A percentile compares a stretch with the other conserved stretches of the same genome.
Conservation (phyloP, 2,329 filamentous ascomycete species). For the Fusarium devonianum region DNA sequence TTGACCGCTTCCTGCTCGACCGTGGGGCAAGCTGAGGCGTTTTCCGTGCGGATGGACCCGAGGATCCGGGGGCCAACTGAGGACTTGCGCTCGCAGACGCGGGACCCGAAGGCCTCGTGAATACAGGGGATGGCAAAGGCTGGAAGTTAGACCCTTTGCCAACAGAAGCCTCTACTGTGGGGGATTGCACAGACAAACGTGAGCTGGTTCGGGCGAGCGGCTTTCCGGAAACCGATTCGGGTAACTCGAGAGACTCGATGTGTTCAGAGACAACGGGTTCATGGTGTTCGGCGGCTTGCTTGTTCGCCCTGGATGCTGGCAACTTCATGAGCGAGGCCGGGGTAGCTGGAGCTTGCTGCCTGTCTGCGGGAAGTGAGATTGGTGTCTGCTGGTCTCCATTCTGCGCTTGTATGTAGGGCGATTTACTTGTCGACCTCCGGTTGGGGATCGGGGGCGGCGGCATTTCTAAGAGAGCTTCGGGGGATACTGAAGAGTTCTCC, state of each 20-base stretch:
- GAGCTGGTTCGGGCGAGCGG: conserved; percentile 49
- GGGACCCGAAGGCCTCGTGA: conserved; percentile 50
- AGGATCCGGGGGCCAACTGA: conserved; percentile 62
- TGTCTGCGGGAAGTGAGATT: conserved; percentile 31
- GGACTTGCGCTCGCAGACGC: conserved; percentile 71
- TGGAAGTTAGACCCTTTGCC: conserved; percentile 61
- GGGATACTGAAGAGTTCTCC: conserved; percentile 70
- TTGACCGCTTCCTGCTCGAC: conserved; percentile 74
- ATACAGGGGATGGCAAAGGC: conserved; percentile 57
- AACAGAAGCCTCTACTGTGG: conserved; percentile 47
- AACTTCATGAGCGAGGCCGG: conserved; percentile 88
- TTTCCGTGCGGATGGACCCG: conserved; percentile 56
- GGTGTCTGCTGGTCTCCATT: conserved; percentile 44
- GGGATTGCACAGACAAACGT: conserved; percentile 50
- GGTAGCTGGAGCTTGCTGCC: conserved; percentile 59
- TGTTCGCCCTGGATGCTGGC: conserved; percentile 61
- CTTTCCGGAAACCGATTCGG: conserved; percentile 66
- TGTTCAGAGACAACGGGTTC: conserved; percentile 57
- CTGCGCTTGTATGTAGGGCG: conserved; percentile 70
- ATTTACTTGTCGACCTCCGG: conserved; percentile 69
- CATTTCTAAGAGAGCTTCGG: conserved; percentile 70
- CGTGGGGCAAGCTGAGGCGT: conserved; percentile 65
- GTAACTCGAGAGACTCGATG: conserved; percentile 70
- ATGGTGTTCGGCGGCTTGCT: conserved; percentile 49
- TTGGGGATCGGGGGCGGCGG: conserved; percentile 72